Evolutionary conservation across 257 asterid species (phyloP).

Genomic region (Fraxinus americana): DNA sequence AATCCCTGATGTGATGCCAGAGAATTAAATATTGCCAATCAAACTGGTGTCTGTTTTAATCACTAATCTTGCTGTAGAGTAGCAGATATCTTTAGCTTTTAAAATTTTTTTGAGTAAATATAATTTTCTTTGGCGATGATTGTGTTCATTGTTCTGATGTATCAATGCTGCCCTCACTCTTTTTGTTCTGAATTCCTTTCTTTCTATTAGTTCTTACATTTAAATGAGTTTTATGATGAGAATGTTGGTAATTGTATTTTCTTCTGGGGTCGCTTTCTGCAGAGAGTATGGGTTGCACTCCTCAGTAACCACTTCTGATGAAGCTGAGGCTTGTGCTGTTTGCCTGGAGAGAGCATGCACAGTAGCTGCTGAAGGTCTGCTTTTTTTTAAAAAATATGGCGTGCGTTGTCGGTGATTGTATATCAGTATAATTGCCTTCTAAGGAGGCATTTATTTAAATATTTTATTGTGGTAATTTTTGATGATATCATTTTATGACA

Average conservation of each 20-base stretch:
- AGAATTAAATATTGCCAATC: neutral
- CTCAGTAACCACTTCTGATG: constrained; percentile 70
- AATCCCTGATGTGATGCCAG: neutral
- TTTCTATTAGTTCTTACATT: neutral
- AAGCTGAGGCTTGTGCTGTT: constrained; percentile 86
- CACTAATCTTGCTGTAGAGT: too few species aligned
- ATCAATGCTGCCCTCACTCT: too few species aligned
- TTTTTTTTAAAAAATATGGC: too few species aligned
- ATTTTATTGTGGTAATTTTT: too few species aligned
- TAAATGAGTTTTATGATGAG: neutral
- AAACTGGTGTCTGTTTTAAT: too few species aligned
- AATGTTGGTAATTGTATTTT: neutral
- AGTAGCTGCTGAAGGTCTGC: constrained; percentile 77
- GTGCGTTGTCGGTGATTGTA: too few species aligned
- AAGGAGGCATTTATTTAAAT: too few species aligned
- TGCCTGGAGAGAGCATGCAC: constrained; percentile 89
- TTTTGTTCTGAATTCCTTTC: neutral
- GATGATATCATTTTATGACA: neutral
- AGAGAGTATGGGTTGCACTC: constrained; percentile 80
- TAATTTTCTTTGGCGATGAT: too few species aligned
- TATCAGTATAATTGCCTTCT: too few species aligned
- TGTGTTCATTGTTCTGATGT: neutral
- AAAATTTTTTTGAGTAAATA: too few species aligned
- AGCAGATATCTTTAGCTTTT: too few species aligned
- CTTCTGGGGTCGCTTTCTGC: constrained; percentile 26